Percentiles rank a stretch among this genome's conserved stretches.
These are phyloP conservation scores for Xylona heveae DNA, from an alignment of 495 filamentous ascomycete species.

Conservation along the genomic window DNA sequence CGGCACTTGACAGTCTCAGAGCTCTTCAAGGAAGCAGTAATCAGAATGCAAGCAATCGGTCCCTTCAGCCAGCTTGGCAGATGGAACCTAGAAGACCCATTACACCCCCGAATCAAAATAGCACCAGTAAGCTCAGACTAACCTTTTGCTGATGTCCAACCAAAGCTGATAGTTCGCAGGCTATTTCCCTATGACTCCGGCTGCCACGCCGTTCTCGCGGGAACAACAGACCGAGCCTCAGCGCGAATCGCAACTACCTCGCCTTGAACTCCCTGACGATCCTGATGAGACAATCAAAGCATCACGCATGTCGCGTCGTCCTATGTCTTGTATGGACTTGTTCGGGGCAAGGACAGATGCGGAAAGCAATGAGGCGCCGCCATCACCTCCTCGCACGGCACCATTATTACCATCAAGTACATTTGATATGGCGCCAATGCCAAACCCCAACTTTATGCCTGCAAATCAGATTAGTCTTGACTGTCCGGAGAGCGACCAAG, in stretches of 20 bases:
- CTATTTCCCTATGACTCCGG: slow-evolving; percentile 26
- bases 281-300: slow-evolving; percentile 15
- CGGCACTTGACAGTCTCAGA: neutral
- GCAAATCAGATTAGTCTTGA: slow-evolving; percentile 28
- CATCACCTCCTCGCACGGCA: slow-evolving; percentile 26
- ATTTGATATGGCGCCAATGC: slow-evolving; percentile 26
- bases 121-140: slow-evolving; percentile 28
- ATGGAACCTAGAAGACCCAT: slow-evolving; percentile 22
- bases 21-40: no score
- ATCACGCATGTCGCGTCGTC: slow-evolving; percentile 18
- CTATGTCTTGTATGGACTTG: slow-evolving; percentile 24
- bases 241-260: neutral
- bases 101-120: slow-evolving; percentile 35
- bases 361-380: slow-evolving; percentile 19
- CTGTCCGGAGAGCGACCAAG: slow-evolving; percentile 20
- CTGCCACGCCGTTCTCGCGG: slow-evolving; percentile 22
- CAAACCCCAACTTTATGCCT: slow-evolving; percentile 30
- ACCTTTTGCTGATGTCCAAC: no score
- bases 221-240: neutral
- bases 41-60: neutral
- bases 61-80: slow-evolving; percentile 6
- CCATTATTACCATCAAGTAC: slow-evolving; percentile 16
- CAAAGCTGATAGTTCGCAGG: slow-evolving; percentile 7
- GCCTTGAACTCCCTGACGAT: neutral
- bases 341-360: slow-evolving; percentile 8